phyloP scores from a whole-genome alignment of 805 yeast species.

The Metschnikowia cubensis region DNA sequence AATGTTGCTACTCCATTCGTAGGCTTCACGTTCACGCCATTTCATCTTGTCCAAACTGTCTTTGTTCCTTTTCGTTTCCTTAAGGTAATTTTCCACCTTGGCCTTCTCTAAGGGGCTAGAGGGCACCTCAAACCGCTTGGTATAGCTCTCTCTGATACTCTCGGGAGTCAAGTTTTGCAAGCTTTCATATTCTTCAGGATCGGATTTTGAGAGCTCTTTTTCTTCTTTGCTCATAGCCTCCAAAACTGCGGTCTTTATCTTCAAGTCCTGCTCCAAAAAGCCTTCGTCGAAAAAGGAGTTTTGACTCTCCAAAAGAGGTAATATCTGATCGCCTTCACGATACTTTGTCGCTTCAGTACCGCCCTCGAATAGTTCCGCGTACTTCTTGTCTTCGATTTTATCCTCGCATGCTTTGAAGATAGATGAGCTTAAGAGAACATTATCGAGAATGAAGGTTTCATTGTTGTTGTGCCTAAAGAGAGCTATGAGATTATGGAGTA shows the following conservation, averaged over 20 bases:
- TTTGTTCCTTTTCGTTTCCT: conserved; percentile 39
- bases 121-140: neutral
- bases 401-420: conserved; percentile 24
- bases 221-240: conserved; percentile 22
- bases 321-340: conserved; percentile 7
- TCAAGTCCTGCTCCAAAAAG: conserved; percentile 11
- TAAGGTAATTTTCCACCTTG: conserved; percentile 40
- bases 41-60: conserved; percentile 39
- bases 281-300: neutral
- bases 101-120: conserved; percentile 4
- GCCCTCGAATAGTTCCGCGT: neutral
- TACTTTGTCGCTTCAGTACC: neutral
- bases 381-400: neutral
- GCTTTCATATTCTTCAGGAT: conserved; percentile 15
- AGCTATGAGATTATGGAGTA: conserved; percentile 26
- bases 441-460: conserved; percentile 34
- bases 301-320: conserved; percentile 4
- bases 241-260: conserved; percentile 22
- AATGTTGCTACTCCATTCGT: conserved; percentile 46
- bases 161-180: conserved; percentile 18
- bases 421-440: conserved; percentile 26
- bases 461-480: conserved; percentile 34
- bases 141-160: conserved; percentile 16
- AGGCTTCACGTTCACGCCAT: conserved; percentile 48
- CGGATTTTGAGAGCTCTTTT: conserved; percentile 3